Evolutionary conservation across 305 asterid genomes (phyloP).

Genomic region (Rubia tinctorum): DNA sequence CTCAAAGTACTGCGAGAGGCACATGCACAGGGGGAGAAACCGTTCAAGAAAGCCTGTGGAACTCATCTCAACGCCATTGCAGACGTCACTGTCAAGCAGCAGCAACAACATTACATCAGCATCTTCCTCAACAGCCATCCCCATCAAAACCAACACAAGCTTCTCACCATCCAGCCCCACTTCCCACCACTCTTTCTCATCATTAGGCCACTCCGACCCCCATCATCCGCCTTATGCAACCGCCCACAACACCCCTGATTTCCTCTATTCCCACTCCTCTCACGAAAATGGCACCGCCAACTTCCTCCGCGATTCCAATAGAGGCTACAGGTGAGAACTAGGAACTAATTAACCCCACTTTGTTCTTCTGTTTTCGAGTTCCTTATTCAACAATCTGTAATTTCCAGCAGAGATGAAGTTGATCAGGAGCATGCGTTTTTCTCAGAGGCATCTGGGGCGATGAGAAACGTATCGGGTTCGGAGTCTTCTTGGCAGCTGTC

Average conservation of each 20-base stretch:
- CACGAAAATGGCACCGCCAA: conserved; percentile 38
- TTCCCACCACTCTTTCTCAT: conserved; percentile 26
- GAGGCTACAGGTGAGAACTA: conserved; percentile 37
- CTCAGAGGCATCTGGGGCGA: conserved; percentile 37
- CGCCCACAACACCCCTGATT: conserved; percentile 9
- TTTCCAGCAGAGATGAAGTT: conserved; percentile 30
- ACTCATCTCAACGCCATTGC: conserved; percentile 31
- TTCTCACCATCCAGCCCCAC: conserved; percentile 19
- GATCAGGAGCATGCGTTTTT: conserved; percentile 38
- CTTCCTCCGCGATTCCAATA: conserved; percentile 45
- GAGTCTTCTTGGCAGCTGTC: conserved; percentile 49
- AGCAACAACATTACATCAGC: conserved; percentile 12
- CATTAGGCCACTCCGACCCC: conserved; percentile 12
- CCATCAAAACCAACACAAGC: conserved; percentile 20
- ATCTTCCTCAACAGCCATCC: conserved; percentile 21
- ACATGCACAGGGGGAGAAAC: conserved; percentile 98
- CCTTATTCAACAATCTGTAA: background rate
- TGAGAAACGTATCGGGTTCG: conserved; percentile 32
- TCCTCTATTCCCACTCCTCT: conserved; percentile 39
- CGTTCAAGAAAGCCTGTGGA: conserved; percentile 99
- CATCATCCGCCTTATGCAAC: background rate
- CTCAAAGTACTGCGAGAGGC: conserved; percentile 92
- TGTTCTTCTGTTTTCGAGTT: too few species aligned
- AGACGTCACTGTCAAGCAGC: conserved; percentile 14
- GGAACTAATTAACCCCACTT: background rate